Base-by-base conservation (phyloP, 371 early-diverging fungal genomes). In the Coemansia sp. region DNA sequence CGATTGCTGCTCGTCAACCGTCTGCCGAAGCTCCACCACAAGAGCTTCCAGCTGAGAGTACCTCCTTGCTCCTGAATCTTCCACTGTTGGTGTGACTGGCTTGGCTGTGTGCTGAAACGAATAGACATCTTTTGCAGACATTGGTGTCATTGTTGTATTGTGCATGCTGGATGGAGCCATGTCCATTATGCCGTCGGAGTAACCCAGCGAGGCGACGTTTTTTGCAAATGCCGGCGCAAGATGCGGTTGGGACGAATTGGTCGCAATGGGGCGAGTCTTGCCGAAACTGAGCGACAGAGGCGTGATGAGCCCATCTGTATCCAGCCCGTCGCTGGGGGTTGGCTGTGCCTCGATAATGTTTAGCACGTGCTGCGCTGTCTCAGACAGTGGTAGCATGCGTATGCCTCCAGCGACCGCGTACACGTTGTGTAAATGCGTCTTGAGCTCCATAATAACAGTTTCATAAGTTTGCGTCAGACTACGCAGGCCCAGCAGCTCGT, bases 371-470 rank as follows among this genome's bases (percentile, higher is more conserved):
- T 54, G 31, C 2, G 74, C 65, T 11, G 63, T 11, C 2, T 51
- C 52, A 1, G 69, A 69, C 5, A 74, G 56, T 7, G 70, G 66
- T 31, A 69, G 66, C 42, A 59, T 59, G 8, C 55, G n/a, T 26
- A 73, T 39, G 2, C 74, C 74, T 14, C 74, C 74, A 26, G 52
- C 74, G 1, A 40, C 59, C 2, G 63, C 29, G 24, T 59, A 69
- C 14, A 66, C 66, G 18, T 55, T 63, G 56, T 69, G 53, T 34
- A 74, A 42, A 34, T 74, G 67, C 18, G n/a, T 11, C 14, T 39
- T 60, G 8, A 71, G 64, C 60, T 75, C 75, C 2, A 29, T 14
- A 8, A 67, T 26, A 3, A 60, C 71, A 0, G n/a, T 34, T 27
- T 75, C 48, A 29, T 71, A 66, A 4, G n/a, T 40, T 5, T 26